phyloP scores from a whole-genome alignment of 768 basidiomycete genomes.

The Boletus insuetus region DNA sequence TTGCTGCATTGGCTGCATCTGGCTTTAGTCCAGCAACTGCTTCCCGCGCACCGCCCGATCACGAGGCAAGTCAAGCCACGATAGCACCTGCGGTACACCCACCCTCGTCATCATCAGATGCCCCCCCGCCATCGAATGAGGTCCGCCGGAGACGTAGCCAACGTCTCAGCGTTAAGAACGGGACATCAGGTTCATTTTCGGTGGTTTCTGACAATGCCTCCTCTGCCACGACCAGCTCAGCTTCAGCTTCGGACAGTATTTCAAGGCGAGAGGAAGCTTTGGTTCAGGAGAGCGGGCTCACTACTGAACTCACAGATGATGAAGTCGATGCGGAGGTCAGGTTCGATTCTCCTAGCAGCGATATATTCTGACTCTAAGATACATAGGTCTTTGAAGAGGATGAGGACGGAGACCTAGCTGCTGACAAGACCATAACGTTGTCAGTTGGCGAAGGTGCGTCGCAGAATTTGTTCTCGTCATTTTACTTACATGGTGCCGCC shows the following conservation, averaged over 20 bases:
- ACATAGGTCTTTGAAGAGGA: slow-evolving; percentile 81
- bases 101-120: slow-evolving; percentile 35
- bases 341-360: neutral
- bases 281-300: slow-evolving; percentile 59
- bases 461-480: neutral
- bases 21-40: slow-evolving; percentile 58
- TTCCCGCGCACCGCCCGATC: slow-evolving; percentile 35
- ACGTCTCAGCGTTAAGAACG: slow-evolving; percentile 72
- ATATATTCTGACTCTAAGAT: slow-evolving; percentile 13
- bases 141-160: slow-evolving; percentile 75
- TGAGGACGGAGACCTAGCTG: slow-evolving; percentile 65
- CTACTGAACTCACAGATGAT: slow-evolving; percentile 80
- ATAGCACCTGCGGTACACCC: slow-evolving; percentile 26
- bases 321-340: slow-evolving; percentile 74
- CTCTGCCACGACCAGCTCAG: slow-evolving; percentile 23
- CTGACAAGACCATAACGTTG: slow-evolving; percentile 85
- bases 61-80: slow-evolving; percentile 30
- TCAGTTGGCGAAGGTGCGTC: slow-evolving; percentile 74
- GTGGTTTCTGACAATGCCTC: slow-evolving; percentile 15
- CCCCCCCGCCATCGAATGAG: slow-evolving; percentile 36
- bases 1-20: slow-evolving; percentile 83
- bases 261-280: slow-evolving; percentile 46
- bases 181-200: slow-evolving; percentile 18
- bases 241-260: slow-evolving; percentile 26
- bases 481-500: slow-evolving; percentile 4